Percentiles rank a stretch among this genome's conserved stretches.
phyloP scores from a whole-genome alignment of 345 rosid genomes.

The Moringa oleifera region DNA sequence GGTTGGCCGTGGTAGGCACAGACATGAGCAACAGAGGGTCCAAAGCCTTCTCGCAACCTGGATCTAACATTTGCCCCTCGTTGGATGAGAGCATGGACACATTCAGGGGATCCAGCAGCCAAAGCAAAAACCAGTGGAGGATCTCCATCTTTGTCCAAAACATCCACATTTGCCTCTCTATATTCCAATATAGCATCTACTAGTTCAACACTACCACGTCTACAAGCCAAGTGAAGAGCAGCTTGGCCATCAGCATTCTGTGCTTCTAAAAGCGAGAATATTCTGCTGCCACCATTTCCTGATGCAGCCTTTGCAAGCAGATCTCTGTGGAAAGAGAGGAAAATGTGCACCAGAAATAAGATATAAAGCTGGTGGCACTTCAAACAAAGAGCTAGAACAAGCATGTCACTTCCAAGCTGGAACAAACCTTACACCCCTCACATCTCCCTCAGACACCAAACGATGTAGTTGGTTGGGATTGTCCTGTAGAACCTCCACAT shows the following conservation, averaged over 20 bases:
- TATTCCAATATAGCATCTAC: conserved; percentile 74
- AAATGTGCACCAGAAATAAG: not conserved
- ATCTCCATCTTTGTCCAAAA: conserved; percentile 90
- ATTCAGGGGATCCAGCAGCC: conserved; percentile 96
- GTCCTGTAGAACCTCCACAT: conserved; percentile 46
- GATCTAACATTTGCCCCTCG: conserved; percentile 83
- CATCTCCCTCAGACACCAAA: conserved; percentile 73
- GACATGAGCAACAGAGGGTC: conserved; percentile 95
- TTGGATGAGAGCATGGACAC: conserved; percentile 81
- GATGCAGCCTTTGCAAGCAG: conserved; percentile 71
- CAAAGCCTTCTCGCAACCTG: conserved; percentile 80
- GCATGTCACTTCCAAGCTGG: conserved; percentile 5
- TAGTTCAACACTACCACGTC: conserved; percentile 87
- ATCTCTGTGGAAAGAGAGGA: conserved; percentile 42
- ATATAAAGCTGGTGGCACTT: conserved; percentile 18
- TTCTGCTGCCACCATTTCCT: conserved; percentile 40
- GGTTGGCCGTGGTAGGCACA: conserved; percentile 99
- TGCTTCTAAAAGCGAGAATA: conserved; percentile 65
- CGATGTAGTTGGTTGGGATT: conserved; percentile 62
- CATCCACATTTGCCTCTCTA: conserved; percentile 67
- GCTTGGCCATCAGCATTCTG: conserved; percentile 92
- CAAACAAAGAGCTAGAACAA: conserved; percentile 13
- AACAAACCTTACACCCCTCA: conserved; percentile 78
- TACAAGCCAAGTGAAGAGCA: conserved; percentile 94
- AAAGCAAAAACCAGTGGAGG: conserved; percentile 99